These are phyloP conservation scores for Sporisorium exsertum DNA, from an alignment of 1,284 basidiomycete genomes.

Conservation along the genomic window DNA sequence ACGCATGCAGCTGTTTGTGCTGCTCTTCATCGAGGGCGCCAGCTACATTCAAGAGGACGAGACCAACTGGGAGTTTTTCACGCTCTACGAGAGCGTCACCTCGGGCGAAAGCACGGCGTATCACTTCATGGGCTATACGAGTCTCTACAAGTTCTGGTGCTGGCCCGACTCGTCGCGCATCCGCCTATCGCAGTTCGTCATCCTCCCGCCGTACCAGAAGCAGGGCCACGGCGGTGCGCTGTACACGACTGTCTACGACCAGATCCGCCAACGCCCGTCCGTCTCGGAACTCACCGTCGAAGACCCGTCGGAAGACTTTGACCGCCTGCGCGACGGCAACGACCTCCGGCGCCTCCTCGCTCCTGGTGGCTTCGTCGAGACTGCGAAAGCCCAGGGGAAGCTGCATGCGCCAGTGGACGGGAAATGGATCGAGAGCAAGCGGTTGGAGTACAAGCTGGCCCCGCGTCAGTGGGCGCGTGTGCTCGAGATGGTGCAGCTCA, in stretches of 20 bases:
- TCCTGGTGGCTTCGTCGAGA: conserved; percentile 74
- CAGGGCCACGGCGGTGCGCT: conserved; percentile 80
- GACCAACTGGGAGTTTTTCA: conserved; percentile 71
- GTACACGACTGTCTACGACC: conserved; percentile 86
- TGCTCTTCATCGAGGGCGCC: conserved; percentile 89
- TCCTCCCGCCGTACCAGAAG: conserved; percentile 89
- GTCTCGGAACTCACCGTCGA: conserved; percentile 94
- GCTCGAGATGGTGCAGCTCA: conserved; percentile 88
- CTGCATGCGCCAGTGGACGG: conserved; percentile 81
- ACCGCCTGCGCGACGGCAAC: conserved; percentile 90
- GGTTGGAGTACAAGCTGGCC: conserved; percentile 87
- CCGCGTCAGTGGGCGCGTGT: conserved; percentile 93
- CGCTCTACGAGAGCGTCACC: conserved; percentile 57
- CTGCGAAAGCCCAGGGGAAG: conserved; percentile 72
- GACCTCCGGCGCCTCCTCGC: conserved; percentile 85
- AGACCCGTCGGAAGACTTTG: conserved; percentile 95
- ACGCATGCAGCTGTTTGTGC: conserved; percentile 92
- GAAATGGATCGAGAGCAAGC: conserved; percentile 82
- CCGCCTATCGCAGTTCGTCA: conserved; percentile 85
- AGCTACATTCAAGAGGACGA: conserved; percentile 79
- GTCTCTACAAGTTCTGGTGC: conserved; percentile 61
- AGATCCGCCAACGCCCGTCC: conserved; percentile 76
- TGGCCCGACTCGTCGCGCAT: conserved; percentile 50
- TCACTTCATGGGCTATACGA: conserved; percentile 74
- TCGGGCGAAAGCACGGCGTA: conserved; percentile 75